Evolutionary conservation across 2,329 filamentous ascomycete genomes (phyloP), one percentile per base, ranked within the genome.

Genomic region (Elsinoe ampelina): DNA sequence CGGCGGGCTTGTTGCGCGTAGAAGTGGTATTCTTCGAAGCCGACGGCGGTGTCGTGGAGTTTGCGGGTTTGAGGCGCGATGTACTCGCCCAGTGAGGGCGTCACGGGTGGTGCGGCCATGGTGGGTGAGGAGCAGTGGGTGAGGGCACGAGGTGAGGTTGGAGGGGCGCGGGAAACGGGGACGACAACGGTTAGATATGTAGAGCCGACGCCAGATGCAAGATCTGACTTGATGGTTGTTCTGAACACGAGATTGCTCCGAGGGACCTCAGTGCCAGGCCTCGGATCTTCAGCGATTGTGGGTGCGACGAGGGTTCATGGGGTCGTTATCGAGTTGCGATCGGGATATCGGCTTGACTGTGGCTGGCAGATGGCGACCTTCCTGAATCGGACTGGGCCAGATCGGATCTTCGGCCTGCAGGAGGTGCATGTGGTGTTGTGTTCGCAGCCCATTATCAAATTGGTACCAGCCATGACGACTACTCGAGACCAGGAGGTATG

Each of bases 61-160:
- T 64, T 65, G 19, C 66, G 62, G 6, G 58, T 61, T 55, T 67
- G 66, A 0, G 66, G 66, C 48, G 61, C 61, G 59, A 67, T 65
- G 57, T 59, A 63, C 17, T 56, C 54, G 22, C 20, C 30, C 7
- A 30, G 4, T 2, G 26, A 30, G 26, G n/a, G 17, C 41, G 22
- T 56, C 30, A 15, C 41, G 41, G 22, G 26, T 5, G 26, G 26
- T 30, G 26, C 26, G 26, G 54, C 54, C 54, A 56, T 56, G 39
- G 32, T 52, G 45, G 26, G 20, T 19, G 22, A 41, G 22, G 12
- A 7, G n/a, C 5, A 11, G 12, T 8, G 15, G 2, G 5, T 10
- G 19, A 15, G 26, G 11, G 32, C 5, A 22, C 20, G 42, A 20
- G 20, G n/a, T 38, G 32, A 38, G 15, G 22, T 22, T 38, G 41